Conservation (phyloP, 1,284 basidiomycete species). For the Heterobasidion occidentale region DNA sequence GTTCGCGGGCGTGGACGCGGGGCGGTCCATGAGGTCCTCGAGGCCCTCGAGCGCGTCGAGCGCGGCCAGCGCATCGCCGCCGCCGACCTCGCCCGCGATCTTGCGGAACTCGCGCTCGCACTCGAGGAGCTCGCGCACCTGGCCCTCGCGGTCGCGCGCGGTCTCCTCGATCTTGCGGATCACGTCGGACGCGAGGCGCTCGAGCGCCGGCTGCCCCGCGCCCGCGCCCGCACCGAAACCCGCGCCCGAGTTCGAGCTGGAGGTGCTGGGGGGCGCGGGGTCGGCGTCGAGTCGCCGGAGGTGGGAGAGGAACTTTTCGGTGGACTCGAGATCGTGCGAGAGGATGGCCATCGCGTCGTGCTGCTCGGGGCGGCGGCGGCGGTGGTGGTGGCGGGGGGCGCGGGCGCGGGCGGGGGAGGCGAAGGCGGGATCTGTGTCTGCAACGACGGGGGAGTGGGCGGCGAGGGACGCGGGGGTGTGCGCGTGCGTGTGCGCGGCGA, state of each 20-base stretch:
- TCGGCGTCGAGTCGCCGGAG: conserved; percentile 61
- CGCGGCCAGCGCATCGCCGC: conserved; percentile 60
- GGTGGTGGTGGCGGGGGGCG: conserved; percentile 25
- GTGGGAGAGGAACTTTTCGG: conserved; percentile 67
- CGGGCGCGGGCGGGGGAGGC: conserved; percentile 26
- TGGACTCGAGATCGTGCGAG: conserved; percentile 64
- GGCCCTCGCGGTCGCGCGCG: conserved; percentile 65
- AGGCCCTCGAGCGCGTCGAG: conserved; percentile 53
- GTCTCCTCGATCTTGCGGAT: conserved; percentile 71
- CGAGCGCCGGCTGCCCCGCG: conserved; percentile 44
- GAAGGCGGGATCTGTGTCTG: conserved; percentile 37
- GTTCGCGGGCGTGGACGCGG: conserved; percentile 15
- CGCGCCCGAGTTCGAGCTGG: not conserved
- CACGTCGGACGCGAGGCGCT: conserved; percentile 65
- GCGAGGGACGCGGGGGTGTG: not conserved
- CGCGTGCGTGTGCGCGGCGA: not conserved
- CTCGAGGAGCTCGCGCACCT: conserved; percentile 66
- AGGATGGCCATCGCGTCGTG: conserved; percentile 67
- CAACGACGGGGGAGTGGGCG: not conserved
- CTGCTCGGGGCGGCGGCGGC: conserved; percentile 29
- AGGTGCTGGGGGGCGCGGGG: conserved; percentile 7
- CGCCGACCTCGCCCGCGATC: conserved; percentile 69
- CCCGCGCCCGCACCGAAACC: conserved; percentile 4
- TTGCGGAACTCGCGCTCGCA: conserved; percentile 73
- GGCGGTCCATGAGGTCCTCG: conserved; percentile 37